These are phyloP conservation scores for Yamadazyma laniorum DNA, from an alignment of 805 yeast genomes.

Conservation along the genomic window DNA sequence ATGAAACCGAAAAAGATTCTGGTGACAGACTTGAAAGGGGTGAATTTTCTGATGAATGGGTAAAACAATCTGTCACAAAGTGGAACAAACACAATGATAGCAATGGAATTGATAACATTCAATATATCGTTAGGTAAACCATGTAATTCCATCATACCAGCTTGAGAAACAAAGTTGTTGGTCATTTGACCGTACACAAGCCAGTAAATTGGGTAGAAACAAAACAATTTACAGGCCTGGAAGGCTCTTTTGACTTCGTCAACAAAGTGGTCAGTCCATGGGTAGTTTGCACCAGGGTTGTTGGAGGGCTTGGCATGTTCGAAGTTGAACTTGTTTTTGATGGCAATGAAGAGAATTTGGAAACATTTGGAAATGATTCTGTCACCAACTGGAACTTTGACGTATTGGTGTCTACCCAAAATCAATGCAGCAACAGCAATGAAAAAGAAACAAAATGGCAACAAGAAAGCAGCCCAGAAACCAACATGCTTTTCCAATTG, in stretches of 20 bases:
- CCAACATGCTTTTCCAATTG: slow-evolving; percentile 65
- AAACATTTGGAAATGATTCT: slow-evolving; percentile 57
- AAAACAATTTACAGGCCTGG: slow-evolving; percentile 70
- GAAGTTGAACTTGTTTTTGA: slow-evolving; percentile 48
- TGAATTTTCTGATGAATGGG: slow-evolving; percentile 42
- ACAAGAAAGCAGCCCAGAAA: slow-evolving; percentile 70
- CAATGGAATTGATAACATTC: slow-evolving; percentile 72
- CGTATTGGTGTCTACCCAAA: slow-evolving; percentile 54
- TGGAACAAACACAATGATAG: slow-evolving; percentile 76
- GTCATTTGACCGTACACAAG: slow-evolving; percentile 69
- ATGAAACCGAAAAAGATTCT: slow-evolving; percentile 71
- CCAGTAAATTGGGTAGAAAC: slow-evolving; percentile 73
- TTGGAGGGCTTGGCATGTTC: slow-evolving; percentile 58
- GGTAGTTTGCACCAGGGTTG: slow-evolving; percentile 45
- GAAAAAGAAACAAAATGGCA: slow-evolving; percentile 62
- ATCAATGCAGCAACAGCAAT: slow-evolving; percentile 51
- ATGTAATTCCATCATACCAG: slow-evolving; percentile 70
- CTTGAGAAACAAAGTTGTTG: slow-evolving; percentile 70
- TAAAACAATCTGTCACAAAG: slow-evolving; percentile 59
- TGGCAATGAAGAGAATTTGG: slow-evolving; percentile 39
- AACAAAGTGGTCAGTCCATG: slow-evolving; percentile 70
- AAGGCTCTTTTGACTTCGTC: slow-evolving; percentile 68
- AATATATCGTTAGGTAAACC: slow-evolving; percentile 80
- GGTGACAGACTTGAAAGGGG: slow-evolving; percentile 66
- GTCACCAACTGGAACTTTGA: slow-evolving; percentile 60